Evolutionary conservation across 306 rosid genomes (phyloP).

Genomic region (Cucurbita ficifolia): DNA sequence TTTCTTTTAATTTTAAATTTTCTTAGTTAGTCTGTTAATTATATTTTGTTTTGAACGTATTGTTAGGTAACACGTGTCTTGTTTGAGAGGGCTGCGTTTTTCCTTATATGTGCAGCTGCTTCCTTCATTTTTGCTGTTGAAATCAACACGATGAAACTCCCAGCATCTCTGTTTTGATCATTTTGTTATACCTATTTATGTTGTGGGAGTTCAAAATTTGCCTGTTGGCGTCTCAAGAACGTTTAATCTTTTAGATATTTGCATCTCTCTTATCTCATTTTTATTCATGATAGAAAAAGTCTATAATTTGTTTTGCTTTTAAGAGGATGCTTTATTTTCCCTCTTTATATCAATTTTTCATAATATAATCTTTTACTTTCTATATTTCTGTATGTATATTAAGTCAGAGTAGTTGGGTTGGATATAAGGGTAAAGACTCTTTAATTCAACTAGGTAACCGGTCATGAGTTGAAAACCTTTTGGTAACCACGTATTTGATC

Average conservation of each 20-base stretch:
- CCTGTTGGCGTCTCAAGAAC: not conserved
- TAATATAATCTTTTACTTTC: not conserved
- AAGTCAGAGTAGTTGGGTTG: not conserved
- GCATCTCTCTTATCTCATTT: not conserved
- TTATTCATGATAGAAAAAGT: not conserved
- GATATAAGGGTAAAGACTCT: not conserved
- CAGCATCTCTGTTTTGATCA: not conserved
- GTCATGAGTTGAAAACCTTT: not conserved
- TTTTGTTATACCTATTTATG: not conserved
- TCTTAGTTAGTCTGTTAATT: not conserved
- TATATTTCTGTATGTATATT: not conserved
- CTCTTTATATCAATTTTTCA: not conserved
- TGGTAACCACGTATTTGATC: not conserved
- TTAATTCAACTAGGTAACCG: not conserved
- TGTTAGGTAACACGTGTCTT: not conserved
- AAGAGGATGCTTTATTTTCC: not conserved
- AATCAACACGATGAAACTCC: not conserved
- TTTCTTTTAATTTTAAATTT: not conserved
- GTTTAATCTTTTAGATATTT: not conserved
- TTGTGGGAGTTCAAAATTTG: not conserved
- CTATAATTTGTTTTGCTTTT: not conserved
- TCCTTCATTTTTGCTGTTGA: not conserved
- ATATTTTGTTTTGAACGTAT: not conserved
- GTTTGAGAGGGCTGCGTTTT: not conserved
- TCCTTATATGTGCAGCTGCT: not conserved